A percentile compares a stretch with the other conserved stretches of the same genome.
These are phyloP conservation scores for Cordyceps cateniannulata DNA, from an alignment of 2,329 filamentous ascomycete genomes.

Conservation along the genomic window DNA sequence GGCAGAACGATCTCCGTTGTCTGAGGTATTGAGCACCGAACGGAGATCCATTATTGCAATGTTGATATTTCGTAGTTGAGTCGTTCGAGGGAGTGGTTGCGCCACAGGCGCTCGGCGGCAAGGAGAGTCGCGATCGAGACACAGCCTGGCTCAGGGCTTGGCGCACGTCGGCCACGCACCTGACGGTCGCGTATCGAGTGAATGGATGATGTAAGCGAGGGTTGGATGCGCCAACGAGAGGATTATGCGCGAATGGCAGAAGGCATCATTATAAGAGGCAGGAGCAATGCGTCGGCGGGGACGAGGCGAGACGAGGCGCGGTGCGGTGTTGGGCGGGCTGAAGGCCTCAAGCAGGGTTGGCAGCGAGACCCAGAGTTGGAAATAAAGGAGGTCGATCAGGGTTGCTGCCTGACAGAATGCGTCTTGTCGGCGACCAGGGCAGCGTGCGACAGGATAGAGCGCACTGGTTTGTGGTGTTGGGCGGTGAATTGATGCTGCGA, in stretches of 20 bases:
- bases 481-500: constrained; percentile 11
- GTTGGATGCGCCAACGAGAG: constrained; percentile 4
- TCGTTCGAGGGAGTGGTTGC: constrained; percentile 10
- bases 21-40: constrained; percentile 48
- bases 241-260: constrained; percentile 1
- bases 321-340: constrained; percentile 10
- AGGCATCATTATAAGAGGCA: constrained; percentile 2
- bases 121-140: constrained; percentile 10
- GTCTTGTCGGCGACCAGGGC: not conserved
- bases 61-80: not conserved
- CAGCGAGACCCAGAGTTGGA: not conserved
- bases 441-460: not conserved
- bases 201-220: not conserved
- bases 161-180: not conserved
- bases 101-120: constrained; percentile 13
- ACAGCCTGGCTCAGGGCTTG: not conserved
- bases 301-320: not conserved
- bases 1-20: constrained; percentile 34
- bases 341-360: not conserved
- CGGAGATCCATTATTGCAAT: constrained; percentile 41
- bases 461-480: not conserved
- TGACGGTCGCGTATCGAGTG: constrained; percentile 1
- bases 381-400: not conserved
- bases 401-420: not conserved
- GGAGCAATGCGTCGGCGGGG: not conserved